Evolutionary conservation across 164 flowering plant species (phyloP).

Genomic region (Pachysandra terminalis): DNA sequence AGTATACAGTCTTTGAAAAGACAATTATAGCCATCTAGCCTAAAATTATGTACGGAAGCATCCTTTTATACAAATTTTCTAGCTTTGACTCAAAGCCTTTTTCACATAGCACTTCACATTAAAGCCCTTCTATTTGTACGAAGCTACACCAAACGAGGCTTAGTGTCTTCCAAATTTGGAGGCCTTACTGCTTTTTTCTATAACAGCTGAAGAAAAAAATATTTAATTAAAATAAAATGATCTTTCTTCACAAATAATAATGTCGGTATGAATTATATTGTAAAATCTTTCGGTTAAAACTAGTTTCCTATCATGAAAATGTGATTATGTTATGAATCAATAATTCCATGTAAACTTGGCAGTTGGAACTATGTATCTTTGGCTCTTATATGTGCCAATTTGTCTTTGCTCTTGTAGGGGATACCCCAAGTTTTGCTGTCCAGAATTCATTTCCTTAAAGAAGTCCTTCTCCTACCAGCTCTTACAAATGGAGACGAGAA

Average conservation of each 20-base stretch:
- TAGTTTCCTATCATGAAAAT: neutral
- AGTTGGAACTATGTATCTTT: neutral
- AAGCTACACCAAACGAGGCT: too few species aligned
- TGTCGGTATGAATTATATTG: neutral
- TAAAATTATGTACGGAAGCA: too few species aligned
- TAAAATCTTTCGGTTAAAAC: neutral
- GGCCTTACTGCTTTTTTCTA: neutral
- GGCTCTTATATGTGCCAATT: slow-evolving; percentile 4
- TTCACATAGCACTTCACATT: too few species aligned
- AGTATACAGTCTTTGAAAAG: too few species aligned
- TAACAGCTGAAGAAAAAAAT: neutral
- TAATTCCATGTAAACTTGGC: neutral
- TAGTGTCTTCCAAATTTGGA: neutral
- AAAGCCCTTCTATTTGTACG: too few species aligned
- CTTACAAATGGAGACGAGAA: slow-evolving; percentile 67
- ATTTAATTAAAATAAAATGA: neutral
- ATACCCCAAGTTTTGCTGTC: slow-evolving; percentile 73
- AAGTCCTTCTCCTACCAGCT: slow-evolving; percentile 80
- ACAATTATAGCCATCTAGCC: too few species aligned
- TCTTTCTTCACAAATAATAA: too few species aligned
- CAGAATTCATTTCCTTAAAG: slow-evolving; percentile 73
- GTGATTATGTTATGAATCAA: neutral
- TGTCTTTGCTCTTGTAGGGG: slow-evolving; percentile 46
- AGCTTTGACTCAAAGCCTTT: too few species aligned
- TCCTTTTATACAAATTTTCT: too few species aligned